phyloP scores from a whole-genome alignment of 2,329 filamentous ascomycete species.

The Colletotrichum cuscutae region DNA sequence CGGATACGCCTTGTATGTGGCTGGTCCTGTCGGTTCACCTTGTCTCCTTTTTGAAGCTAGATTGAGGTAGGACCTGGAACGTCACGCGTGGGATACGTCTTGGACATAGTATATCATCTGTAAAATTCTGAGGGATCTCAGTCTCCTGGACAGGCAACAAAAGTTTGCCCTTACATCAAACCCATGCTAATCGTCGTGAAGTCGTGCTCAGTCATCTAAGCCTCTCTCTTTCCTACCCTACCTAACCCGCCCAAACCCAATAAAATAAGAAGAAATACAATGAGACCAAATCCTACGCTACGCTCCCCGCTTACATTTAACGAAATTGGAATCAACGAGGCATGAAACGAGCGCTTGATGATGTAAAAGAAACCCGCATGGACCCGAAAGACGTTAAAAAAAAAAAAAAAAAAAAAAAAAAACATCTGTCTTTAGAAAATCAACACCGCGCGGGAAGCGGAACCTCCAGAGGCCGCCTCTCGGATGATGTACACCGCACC shows the following conservation, averaged over 20 bases:
- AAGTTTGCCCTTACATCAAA: neutral
- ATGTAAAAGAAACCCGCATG: neutral
- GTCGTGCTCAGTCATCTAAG: neutral
- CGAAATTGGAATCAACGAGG: too few species aligned
- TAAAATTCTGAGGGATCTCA: neutral
- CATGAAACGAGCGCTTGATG: neutral
- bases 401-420: neutral
- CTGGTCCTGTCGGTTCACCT: neutral
- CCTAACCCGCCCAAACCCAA: neutral
- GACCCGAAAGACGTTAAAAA: neutral
- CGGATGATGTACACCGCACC: neutral
- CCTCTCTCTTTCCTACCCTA: neutral
- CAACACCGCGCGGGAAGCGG: neutral
- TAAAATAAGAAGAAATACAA: neutral
- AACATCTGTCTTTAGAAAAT: neutral
- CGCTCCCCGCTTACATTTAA: neutral
- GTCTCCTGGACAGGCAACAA: neutral
- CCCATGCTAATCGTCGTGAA: neutral
- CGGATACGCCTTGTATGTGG: neutral
- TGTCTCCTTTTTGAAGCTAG: neutral
- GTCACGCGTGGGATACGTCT: neutral
- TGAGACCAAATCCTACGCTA: neutral
- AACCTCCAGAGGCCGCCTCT: constrained; percentile 12
- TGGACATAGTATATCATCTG: neutral
- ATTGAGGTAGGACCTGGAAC: neutral